Base-by-base conservation (phyloP, 768 basidiomycete genomes). In the Sporobolomyces phaffii region DNA sequence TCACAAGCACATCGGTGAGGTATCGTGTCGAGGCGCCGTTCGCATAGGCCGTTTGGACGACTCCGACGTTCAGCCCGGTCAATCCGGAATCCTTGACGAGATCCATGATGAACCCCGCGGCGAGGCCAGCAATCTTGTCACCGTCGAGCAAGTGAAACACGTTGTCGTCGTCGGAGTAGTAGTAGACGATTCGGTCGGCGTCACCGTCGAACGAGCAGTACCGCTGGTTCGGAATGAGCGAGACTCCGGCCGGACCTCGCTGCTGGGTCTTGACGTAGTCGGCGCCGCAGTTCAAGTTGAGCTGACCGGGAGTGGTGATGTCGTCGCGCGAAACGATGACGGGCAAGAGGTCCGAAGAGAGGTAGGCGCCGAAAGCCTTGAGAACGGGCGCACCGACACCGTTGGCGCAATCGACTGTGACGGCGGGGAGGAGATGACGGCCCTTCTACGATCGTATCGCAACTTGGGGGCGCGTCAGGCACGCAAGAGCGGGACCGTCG, bases 41-140 rank as follows among this genome's bases (percentile, higher is more conserved):
- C 36, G 96, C 96, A 77, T 99, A 99, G 5, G 96, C 96, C 1
- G 96, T 99, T 77, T 99, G 96, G 15, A 99, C 92, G 24, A 97
- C 89, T 36, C 96, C 96, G 31, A 97, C 88, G 76, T 87, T 85
- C 69, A 97, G 79, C 28, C 90, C 88, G 20, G 3, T n/a, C 45
- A 98, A 80, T 24, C 90, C 91, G 22, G 93, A 86, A 40, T 84
- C 83, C 77, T 86, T 89, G 72, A 94, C 88, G 18, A 94, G 83
- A 63, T 91, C 91, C 40, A 90, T 86, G 68, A 99, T 87, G 80
- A 91, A 97, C 31, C 89, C 86, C 14, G 96, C 91, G 28, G 91
- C 91, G 40, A 99, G 82, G 1, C 88, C 86, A 5, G 96, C 90
- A 64, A 98, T 98, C 83, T 98, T 99, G 80, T 99, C 96, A 15